Conservation (phyloP, 495 filamentous ascomycete species). For the Venustampulla echinocandica region DNA sequence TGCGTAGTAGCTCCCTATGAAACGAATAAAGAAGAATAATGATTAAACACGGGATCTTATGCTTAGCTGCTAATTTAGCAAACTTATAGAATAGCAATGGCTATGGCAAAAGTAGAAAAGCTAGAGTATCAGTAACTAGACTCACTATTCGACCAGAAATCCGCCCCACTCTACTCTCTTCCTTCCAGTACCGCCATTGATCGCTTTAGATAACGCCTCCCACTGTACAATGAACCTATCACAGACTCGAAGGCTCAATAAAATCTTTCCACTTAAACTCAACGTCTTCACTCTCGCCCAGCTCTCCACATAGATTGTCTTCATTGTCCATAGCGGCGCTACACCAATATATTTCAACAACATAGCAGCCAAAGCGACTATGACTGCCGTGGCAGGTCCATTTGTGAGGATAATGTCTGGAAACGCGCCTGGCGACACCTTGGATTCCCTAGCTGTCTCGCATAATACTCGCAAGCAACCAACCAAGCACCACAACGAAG, state of each 20-base stretch:
- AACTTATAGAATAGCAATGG: too few relatives aligned
- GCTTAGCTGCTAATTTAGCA: too few relatives aligned
- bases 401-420: constrained; percentile 79
- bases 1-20: too few relatives aligned
- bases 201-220: constrained; percentile 42
- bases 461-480: constrained; percentile 30
- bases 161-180: constrained; percentile 36
- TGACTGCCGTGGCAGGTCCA: constrained; percentile 78
- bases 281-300: constrained; percentile 76
- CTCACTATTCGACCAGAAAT: constrained; percentile 34
- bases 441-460: background rate
- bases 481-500: constrained; percentile 49
- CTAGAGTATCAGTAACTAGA: too few relatives aligned
- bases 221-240: constrained; percentile 73
- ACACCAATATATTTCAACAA: constrained; percentile 51
- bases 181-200: constrained; percentile 35
- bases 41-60: too few relatives aligned
- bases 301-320: constrained; percentile 78
- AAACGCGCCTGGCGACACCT: constrained; percentile 5
- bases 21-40: too few relatives aligned
- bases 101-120: too few relatives aligned
- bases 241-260: constrained; percentile 46
- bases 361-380: constrained; percentile 62
- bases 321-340: constrained; percentile 37
- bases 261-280: constrained; percentile 71